Conservation (phyloP, 768 basidiomycete genomes). For the Omphalotus guepiniiformis region DNA sequence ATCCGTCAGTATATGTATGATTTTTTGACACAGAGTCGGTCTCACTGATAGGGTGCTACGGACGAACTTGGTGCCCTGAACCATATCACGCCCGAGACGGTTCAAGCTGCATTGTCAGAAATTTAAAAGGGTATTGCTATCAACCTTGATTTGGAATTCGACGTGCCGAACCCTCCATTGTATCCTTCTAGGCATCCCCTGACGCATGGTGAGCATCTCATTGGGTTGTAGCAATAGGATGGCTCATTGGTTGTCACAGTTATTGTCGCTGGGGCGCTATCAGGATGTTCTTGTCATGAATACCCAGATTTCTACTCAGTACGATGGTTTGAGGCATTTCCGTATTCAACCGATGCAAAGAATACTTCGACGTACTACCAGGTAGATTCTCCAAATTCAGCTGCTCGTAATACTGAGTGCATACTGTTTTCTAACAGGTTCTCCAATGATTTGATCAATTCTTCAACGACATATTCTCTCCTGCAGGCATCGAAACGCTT, state of each 20-base stretch:
- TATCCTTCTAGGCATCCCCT: neutral
- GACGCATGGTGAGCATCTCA: constrained; percentile 2
- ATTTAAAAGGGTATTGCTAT: constrained; percentile 6
- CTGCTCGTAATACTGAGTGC: too few species aligned
- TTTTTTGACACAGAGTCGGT: neutral
- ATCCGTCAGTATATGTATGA: neutral
- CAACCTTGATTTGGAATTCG: constrained; percentile 10
- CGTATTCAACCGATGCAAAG: constrained; percentile 10
- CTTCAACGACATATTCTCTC: too few species aligned
- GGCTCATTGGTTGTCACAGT: too few species aligned
- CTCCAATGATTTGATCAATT: too few species aligned
- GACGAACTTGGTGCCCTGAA: constrained; percentile 13
- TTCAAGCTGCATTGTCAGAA: constrained; percentile 8
- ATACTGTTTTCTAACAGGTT: too few species aligned
- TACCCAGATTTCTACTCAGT: constrained; percentile 12
- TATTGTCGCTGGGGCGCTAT: constrained; percentile 5
- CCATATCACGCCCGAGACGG: constrained; percentile 10
- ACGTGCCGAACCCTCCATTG: constrained; percentile 10
- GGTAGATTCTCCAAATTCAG: too few species aligned
- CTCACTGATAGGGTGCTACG: constrained; percentile 3
- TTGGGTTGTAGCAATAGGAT: too few species aligned
- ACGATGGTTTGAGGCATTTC: constrained; percentile 12
- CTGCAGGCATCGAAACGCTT: too few species aligned
- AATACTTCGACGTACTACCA: too few species aligned
- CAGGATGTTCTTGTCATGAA: constrained; percentile 13